phyloP scores from a whole-genome alignment of 2,329 filamentous ascomycete species.

The Capronia epimyces region DNA sequence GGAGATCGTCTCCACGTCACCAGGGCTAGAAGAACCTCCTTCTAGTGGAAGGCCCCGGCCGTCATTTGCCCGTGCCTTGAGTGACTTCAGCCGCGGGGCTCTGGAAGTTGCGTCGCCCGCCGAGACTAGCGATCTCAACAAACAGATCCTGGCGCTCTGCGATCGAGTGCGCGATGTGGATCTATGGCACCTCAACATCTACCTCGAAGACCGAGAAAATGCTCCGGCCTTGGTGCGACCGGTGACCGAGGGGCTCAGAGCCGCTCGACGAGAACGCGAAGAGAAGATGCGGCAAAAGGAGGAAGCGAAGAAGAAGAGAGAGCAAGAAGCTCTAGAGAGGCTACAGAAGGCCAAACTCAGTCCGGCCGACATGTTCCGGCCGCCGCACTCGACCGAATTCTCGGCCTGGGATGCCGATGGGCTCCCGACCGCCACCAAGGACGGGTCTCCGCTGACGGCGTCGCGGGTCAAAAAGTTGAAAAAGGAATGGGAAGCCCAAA shows the following conservation, averaged over 20 bases:
- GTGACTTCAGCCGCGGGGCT: constrained; percentile 30
- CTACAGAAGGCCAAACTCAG: constrained; percentile 54
- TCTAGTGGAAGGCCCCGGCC: constrained; percentile 23
- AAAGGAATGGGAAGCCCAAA: constrained; percentile 88
- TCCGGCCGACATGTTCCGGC: constrained; percentile 55
- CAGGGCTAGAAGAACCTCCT: constrained; percentile 25
- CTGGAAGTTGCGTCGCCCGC: constrained; percentile 46
- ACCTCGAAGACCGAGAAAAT: constrained; percentile 72
- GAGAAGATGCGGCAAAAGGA: constrained; percentile 43
- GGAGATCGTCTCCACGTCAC: constrained; percentile 35
- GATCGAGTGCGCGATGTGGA: constrained; percentile 76
- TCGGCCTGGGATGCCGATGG: constrained; percentile 78
- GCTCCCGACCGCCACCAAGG: constrained; percentile 68
- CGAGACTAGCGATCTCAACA: constrained; percentile 51
- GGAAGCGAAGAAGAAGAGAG: constrained; percentile 54
- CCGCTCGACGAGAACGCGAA: constrained; percentile 52
- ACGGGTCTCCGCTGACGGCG: constrained; percentile 76
- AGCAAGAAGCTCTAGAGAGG: constrained; percentile 49
- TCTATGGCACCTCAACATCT: constrained; percentile 76
- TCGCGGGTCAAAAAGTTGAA: constrained; percentile 71
- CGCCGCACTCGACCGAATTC: constrained; percentile 52
- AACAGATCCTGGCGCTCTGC: constrained; percentile 68
- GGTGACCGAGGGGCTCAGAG: constrained; percentile 54
- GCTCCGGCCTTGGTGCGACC: constrained; percentile 68
- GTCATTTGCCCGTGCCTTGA: constrained; percentile 25